Base-by-base conservation (phyloP, 495 filamentous ascomycete species). In the Daldinia childiae region DNA sequence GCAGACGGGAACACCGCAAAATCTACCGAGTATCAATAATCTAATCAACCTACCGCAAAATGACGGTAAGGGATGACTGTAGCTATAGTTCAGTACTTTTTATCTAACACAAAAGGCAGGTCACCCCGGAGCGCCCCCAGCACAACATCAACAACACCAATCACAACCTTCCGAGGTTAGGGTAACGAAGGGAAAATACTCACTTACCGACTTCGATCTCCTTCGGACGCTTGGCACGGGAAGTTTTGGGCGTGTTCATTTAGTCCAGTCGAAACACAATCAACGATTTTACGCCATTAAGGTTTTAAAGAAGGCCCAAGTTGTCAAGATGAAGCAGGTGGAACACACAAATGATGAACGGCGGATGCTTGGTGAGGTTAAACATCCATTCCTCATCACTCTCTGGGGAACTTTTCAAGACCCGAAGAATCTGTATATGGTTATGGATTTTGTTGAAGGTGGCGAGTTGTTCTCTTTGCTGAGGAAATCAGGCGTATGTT, bases 401-500 rank as follows among this genome's bases (percentile, higher is more conserved):
- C 81, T 99, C 51, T 98, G 96, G 96, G 96, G 96, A 36, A 99
- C 95, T 17, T 99, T 97, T 79, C 94, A 98, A 79, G 96, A 98
- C 72, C 86, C 92, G 19, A 91, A 90, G 78, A 98, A 99, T 77
- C 82, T 99, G 21, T 99, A 99, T 85, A 98, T 99, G 95, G 95
- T 99, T 71, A 98, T 99, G 95, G 95, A 98, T 76, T 99, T 99
- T 83, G 93, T 99, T n/a, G 96, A 99, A 80, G 95, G 95, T 72
- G 95, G 95, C 63, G 96, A 99, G 83, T 84, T 99, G 57, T 99
- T 99, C 80, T 98, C 94, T 75, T 78, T 98, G 72, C 83, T 99
- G 62, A 88, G 96, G 64, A 98, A 98, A 81, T 98, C 95, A 39
- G 96, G 97, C 86, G 95, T 98, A 84, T 82, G 91, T 84, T 48